A percentile compares a stretch with the other conserved stretches of the same genome.
These are phyloP conservation scores for Candida pseudocylindracea DNA, from an alignment of 1,139 yeast species.

Conservation along the genomic window DNA sequence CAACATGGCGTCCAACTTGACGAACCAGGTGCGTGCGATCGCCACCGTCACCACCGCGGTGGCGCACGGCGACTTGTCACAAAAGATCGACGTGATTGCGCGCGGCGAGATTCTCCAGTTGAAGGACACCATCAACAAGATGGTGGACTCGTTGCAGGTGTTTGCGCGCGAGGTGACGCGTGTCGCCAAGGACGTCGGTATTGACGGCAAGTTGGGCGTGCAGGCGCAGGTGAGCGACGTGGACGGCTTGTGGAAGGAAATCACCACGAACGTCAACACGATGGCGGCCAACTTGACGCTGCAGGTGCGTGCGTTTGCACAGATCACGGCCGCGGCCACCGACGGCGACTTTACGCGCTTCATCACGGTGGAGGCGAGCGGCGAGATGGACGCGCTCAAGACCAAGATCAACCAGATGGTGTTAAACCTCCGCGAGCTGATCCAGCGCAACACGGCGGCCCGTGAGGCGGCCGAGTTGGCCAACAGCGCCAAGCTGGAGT, in stretches of 20 bases:
- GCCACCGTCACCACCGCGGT: conserved; percentile 87
- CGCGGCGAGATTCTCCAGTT: conserved; percentile 69
- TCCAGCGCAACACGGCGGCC: conserved; percentile 81
- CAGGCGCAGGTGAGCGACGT: conserved; percentile 84
- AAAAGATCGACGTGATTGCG: conserved; percentile 75
- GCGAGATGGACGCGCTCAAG: conserved; percentile 86
- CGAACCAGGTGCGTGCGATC: conserved; percentile 75
- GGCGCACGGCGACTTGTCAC: conserved; percentile 77
- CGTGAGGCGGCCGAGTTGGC: conserved; percentile 88
- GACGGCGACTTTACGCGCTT: conserved; percentile 84
- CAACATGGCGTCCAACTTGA: conserved; percentile 73
- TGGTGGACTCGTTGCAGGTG: conserved; percentile 79
- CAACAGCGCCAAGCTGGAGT: conserved; percentile 77
- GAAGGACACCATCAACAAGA: conserved; percentile 64
- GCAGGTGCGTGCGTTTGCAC: conserved; percentile 85
- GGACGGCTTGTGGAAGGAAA: conserved; percentile 82
- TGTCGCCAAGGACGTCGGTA: conserved; percentile 85
- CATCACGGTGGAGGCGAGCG: conserved; percentile 77
- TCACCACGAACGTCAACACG: conserved; percentile 80
- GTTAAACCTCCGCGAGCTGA: conserved; percentile 64
- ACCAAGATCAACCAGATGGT: conserved; percentile 89
- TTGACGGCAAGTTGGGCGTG: conserved; percentile 78
- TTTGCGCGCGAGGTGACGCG: conserved; percentile 78
- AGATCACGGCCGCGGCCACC: conserved; percentile 82
- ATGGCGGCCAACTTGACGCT: conserved; percentile 85